phyloP scores from a whole-genome alignment of 2,329 filamentous ascomycete genomes.

The Penicillium thymicola region DNA sequence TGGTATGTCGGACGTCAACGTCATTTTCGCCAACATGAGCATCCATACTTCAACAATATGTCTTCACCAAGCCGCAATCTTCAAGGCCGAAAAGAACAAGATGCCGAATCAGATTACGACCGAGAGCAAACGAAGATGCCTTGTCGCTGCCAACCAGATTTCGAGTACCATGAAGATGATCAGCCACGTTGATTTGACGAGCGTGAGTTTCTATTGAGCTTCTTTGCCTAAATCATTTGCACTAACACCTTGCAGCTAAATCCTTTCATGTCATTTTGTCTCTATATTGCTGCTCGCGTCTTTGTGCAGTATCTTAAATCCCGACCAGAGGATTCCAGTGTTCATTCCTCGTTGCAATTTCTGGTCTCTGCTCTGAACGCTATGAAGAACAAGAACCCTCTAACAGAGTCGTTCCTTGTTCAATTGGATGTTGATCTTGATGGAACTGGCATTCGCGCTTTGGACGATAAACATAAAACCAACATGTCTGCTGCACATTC shows the following conservation, averaged over 20 bases:
- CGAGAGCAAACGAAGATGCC: conserved; percentile 89
- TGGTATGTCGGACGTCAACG: conserved; percentile 74
- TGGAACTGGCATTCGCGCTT: conserved; percentile 41
- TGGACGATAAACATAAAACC: conserved; percentile 13
- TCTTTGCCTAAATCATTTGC: conserved; percentile 5
- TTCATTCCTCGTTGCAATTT: conserved; percentile 81
- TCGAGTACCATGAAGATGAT: conserved; percentile 94
- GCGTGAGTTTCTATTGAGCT: conserved; percentile 54
- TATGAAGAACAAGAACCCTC: conserved; percentile 78
- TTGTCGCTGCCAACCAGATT: conserved; percentile 90
- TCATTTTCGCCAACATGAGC: conserved; percentile 93
- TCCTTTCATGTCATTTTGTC: conserved; percentile 89
- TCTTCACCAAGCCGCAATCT: conserved; percentile 96
- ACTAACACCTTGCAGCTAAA: conserved; percentile 66
- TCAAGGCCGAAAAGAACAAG: conserved; percentile 88
- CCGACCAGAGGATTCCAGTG: conserved; percentile 74
- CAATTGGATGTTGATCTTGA: conserved; percentile 91
- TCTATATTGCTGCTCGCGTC: conserved; percentile 92
- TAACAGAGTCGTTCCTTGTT: conserved; percentile 91
- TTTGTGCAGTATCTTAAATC: conserved; percentile 97
- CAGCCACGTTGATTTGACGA: conserved; percentile 79
- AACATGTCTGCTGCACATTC: conserved; percentile 5
- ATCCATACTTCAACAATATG: conserved; percentile 96
- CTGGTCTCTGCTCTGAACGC: conserved; percentile 86
- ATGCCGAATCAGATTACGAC: conserved; percentile 72